Percentiles rank a stretch among this genome's conserved stretches.
Evolutionary conservation across 495 filamentous ascomycete species (phyloP).

Genomic region (Aspergillus baeticus): DNA sequence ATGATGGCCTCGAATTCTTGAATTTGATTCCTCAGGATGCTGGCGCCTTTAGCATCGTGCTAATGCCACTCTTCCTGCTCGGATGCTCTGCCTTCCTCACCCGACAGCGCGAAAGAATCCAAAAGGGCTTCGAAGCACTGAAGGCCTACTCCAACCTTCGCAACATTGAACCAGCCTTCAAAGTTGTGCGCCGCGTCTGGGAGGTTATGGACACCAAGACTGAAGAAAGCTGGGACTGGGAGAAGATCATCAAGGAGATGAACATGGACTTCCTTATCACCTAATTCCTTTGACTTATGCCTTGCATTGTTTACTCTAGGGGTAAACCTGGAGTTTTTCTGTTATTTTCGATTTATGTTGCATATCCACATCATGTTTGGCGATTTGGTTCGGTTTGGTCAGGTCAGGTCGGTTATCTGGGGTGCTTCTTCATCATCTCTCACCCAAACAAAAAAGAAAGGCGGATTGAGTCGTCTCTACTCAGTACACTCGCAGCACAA

Average conservation of each 20-base stretch:
- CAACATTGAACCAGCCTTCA: constrained; percentile 73
- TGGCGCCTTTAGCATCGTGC: constrained; percentile 73
- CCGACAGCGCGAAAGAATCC: constrained; percentile 66
- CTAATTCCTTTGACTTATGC: constrained; percentile 32
- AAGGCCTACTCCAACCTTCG: constrained; percentile 76
- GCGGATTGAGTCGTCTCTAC: background rate
- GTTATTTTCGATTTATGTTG: background rate
- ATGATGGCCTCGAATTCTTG: constrained; percentile 69
- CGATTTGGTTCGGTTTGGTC: background rate
- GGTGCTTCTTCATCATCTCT: background rate
- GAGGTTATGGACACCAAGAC: constrained; percentile 73
- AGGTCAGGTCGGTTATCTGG: background rate
- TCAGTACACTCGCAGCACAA: background rate
- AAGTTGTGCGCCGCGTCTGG: constrained; percentile 81
- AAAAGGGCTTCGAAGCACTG: constrained; percentile 64
- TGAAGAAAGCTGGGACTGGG: constrained; percentile 88
- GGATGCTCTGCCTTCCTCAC: constrained; percentile 78
- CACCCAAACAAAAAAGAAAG: background rate
- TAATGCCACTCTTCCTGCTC: constrained; percentile 86
- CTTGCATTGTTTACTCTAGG: constrained; percentile 8
- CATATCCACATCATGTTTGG: background rate
- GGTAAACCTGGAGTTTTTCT: background rate
- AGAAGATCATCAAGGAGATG: constrained; percentile 71
- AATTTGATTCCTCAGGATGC: constrained; percentile 61
- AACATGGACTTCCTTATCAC: constrained; percentile 82